These are phyloP conservation scores for Cercophora scortea DNA, from an alignment of 495 filamentous ascomycete genomes.

Conservation along the genomic window DNA sequence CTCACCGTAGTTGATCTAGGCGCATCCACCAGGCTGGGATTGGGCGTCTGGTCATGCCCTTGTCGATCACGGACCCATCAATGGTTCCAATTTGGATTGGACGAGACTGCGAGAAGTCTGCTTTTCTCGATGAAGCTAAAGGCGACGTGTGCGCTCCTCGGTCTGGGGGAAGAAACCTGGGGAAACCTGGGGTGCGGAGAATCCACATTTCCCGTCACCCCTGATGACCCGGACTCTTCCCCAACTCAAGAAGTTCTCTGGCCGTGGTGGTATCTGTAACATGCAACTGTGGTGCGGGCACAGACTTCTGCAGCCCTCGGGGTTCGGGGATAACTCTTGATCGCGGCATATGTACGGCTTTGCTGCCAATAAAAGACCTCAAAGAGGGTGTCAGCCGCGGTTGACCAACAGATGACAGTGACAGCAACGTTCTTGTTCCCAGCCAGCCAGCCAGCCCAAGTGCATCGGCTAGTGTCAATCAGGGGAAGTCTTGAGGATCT, in stretches of 20 bases:
- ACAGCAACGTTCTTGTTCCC: no score
- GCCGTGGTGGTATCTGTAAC: no score
- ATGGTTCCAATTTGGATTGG: background rate
- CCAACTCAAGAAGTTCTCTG: no score
- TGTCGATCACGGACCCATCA: background rate
- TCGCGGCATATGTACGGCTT: background rate
- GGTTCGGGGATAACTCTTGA: slow-evolving; percentile 3
- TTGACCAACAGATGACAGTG: slow-evolving; percentile 1
- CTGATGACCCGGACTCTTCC: background rate
- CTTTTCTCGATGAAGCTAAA: no score
- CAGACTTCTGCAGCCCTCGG: background rate
- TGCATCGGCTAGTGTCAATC: no score
- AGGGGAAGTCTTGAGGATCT: no score
- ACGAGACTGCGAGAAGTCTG: no score
- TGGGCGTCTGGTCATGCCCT: slow-evolving; percentile 1
- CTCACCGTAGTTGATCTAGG: background rate
- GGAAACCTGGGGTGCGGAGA: slow-evolving; percentile 5
- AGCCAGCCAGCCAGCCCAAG: no score
- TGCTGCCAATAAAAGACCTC: background rate
- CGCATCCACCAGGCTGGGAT: slow-evolving; percentile 6
- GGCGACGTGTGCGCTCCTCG: no score
- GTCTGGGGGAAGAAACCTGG: background rate
- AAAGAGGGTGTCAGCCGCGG: background rate
- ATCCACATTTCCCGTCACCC: slow-evolving; percentile 12
- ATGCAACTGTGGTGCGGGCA: background rate